Conservation (phyloP, 495 filamentous ascomycete genomes). For the Amphirosellinia nigrospora region DNA sequence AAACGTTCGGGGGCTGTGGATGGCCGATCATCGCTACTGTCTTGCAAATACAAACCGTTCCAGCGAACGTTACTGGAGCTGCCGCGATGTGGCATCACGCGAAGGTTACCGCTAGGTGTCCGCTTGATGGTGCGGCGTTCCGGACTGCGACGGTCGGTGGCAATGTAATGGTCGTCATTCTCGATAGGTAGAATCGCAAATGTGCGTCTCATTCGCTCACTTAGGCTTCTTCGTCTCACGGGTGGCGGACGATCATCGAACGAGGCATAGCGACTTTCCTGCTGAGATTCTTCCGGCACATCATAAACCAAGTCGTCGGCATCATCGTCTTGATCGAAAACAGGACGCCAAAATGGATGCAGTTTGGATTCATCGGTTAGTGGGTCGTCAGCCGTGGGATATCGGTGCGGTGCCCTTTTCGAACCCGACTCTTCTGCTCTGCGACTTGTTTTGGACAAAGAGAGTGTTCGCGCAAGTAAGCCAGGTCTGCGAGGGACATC, state of each 20-base stretch:
- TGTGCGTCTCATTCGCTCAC: constrained; percentile 53
- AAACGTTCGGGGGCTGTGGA: constrained; percentile 42
- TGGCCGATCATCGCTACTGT: constrained; percentile 32
- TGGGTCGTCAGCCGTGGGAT: constrained; percentile 47
- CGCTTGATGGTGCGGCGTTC: constrained; percentile 58
- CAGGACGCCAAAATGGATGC: constrained; percentile 82
- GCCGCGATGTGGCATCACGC: constrained; percentile 55
- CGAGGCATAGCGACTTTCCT: constrained; percentile 46
- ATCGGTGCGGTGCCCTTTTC: constrained; percentile 38
- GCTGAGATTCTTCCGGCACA: constrained; percentile 31
- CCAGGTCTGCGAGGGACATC: constrained; percentile 52
- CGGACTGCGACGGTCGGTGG: constrained; percentile 43
- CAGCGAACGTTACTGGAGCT: constrained; percentile 46
- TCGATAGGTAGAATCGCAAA: constrained; percentile 59
- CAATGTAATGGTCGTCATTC: constrained; percentile 45
- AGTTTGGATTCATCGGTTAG: constrained; percentile 62
- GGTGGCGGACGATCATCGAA: constrained; percentile 49
- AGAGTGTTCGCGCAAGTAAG: constrained; percentile 50
- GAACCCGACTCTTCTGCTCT: constrained; percentile 21
- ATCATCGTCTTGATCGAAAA: constrained; percentile 71
- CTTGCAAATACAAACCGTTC: constrained; percentile 28
- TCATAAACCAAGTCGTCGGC: constrained; percentile 48
- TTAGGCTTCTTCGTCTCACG: constrained; percentile 59
- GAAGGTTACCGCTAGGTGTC: constrained; percentile 55
- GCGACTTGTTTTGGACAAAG: constrained; percentile 42